phyloP scores from a whole-genome alignment of 148 eudicot species.

The Chenopodium album region DNA sequence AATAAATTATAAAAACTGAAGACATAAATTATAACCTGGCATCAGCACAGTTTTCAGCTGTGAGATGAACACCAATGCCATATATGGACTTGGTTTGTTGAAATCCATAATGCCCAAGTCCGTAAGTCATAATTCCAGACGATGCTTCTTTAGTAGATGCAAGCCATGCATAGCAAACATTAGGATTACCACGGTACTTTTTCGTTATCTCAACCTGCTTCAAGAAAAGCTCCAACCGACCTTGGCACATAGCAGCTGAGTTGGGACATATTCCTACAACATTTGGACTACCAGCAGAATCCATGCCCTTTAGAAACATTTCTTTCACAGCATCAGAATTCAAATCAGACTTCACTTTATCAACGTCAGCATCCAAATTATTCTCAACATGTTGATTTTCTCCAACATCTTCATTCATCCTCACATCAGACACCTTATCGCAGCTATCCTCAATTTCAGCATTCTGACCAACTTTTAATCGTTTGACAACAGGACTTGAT shows the following conservation, averaged over 20 bases:
- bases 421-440: conserved; percentile 40
- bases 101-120: conserved; percentile 53
- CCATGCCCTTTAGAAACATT: conserved; percentile 51
- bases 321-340: conserved; percentile 43
- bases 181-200: conserved; percentile 64
- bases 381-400: conserved; percentile 35
- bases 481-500: conserved; percentile 56
- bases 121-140: conserved; percentile 49
- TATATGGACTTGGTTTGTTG: conserved; percentile 46
- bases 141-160: conserved; percentile 51
- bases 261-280: conserved; percentile 41
- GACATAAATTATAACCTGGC: conserved; percentile 47
- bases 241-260: conserved; percentile 42
- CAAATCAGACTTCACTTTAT: conserved; percentile 22
- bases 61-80: conserved; percentile 79
- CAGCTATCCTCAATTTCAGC: conserved; percentile 49
- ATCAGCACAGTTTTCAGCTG: conserved; percentile 61
- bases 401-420: conserved; percentile 35
- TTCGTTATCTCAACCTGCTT: conserved; percentile 75
- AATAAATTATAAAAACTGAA: not conserved
- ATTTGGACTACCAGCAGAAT: conserved; percentile 33
- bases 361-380: conserved; percentile 15
- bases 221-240: conserved; percentile 63
- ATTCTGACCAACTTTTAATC: conserved; percentile 39
- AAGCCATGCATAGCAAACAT: conserved; percentile 87